phyloP scores from a whole-genome alignment of 495 filamentous ascomycete genomes.

The Aspergillus wentii region DNA sequence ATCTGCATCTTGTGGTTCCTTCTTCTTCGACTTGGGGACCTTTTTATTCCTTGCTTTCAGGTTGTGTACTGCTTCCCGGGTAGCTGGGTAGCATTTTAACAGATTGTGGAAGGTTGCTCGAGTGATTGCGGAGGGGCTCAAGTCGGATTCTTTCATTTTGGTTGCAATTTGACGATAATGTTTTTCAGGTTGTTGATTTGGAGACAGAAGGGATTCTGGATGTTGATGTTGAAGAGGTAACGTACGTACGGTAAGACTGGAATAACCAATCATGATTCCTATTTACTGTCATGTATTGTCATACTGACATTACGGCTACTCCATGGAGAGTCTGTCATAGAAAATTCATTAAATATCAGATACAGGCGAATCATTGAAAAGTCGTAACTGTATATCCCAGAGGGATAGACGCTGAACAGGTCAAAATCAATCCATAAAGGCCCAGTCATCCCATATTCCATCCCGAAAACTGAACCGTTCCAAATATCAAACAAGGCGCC shows the following conservation, averaged over 20 bases:
- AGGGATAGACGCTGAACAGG: no score
- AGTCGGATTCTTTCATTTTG: conserved; percentile 7
- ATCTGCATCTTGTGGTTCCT: conserved; percentile 9
- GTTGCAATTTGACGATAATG: no score
- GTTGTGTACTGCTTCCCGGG: conserved; percentile 19
- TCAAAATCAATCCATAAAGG: conserved; percentile 2
- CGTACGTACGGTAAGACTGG: no score
- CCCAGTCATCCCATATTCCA: conserved; percentile 1
- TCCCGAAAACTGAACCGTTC: not conserved
- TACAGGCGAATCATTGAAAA: conserved; percentile 23
- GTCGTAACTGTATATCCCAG: not conserved
- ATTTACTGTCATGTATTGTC: no score
- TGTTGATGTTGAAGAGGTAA: no score
- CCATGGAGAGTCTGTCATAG: no score
- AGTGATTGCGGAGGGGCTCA: conserved; percentile 26
- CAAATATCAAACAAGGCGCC: not conserved
- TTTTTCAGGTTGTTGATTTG: no score
- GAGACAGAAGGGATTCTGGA: no score
- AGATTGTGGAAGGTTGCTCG: conserved; percentile 25
- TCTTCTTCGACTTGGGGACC: conserved; percentile 4
- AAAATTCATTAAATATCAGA: conserved; percentile 19
- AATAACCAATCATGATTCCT: no score
- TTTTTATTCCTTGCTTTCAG: conserved; percentile 9
- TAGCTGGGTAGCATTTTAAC: conserved; percentile 25
- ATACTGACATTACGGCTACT: no score